Base-by-base conservation (phyloP, 2,329 filamentous ascomycete genomes). In the Xylaria sp. region DNA sequence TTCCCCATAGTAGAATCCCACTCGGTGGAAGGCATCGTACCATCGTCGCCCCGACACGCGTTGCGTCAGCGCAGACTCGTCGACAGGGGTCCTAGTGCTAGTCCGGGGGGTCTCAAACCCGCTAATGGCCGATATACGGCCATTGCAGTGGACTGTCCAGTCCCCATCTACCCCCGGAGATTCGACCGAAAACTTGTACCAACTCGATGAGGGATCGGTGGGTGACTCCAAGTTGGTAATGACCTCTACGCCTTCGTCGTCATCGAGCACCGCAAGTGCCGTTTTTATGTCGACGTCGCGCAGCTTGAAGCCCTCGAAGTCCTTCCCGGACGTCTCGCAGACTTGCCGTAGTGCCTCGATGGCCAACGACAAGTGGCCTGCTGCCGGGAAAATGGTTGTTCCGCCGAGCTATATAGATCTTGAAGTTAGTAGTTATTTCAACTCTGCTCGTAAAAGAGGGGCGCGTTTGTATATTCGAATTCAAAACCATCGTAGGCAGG, bases 1-100 rank as follows among this genome's bases (percentile, higher is more conserved):
- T 2, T 78, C 75, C 3, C 81, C 81, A 65, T 68, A 84, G 45
- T 77, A 66, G 58, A 83, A 79, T 0, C 82, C 82, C 2, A 81
- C 77, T 2, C 74, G 69, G 2, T 69, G 65, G 2, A 83, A 73
- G 3, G 77, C 74, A 1, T 79, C 69, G 66, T 81, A 76, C 74
- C 78, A 80, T 2, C 64, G 58, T 50, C 76, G 78, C 3, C 72
- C 74, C 3, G 69, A 69, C 2, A 74, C 75, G 0, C 74, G 73
- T 30, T 78, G 75, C n/a, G 71, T 64, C 39, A 75, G 50, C 1
- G 57, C 42, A 7, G 61, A 64, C 58, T 64, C 57, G 48, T 65
- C 64, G 14, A 69, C 65, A 2, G 61, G 71, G 12, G 21, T 24
- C 32, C 32, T 53, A 6, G 48, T 17, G 12, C 39, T 36, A 19